These are phyloP conservation scores for Lentinula sp. DNA, from an alignment of 768 basidiomycete genomes.

Conservation along the genomic window DNA sequence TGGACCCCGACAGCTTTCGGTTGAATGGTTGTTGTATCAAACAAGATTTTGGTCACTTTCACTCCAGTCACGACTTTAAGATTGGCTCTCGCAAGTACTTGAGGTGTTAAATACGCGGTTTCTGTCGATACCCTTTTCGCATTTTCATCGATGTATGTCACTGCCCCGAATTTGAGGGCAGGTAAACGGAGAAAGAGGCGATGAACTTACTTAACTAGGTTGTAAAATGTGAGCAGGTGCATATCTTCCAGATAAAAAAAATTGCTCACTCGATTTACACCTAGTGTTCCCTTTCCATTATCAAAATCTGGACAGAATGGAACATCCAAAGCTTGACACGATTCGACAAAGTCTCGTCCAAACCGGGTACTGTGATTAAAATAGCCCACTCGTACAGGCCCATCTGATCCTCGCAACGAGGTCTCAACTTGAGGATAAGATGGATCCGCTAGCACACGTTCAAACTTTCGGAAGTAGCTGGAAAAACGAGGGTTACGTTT, in stretches of 20 bases:
- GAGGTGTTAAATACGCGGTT: conserved; percentile 54
- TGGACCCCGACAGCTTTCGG: conserved; percentile 46
- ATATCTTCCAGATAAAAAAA: background rate
- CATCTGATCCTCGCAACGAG: conserved; percentile 38
- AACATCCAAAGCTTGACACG: background rate
- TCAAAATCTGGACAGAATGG: conserved; percentile 44
- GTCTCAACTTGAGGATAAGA: conserved; percentile 46
- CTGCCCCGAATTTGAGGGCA: conserved; percentile 23
- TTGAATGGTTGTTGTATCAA: conserved; percentile 23
- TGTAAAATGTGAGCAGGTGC: background rate
- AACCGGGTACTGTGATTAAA: conserved; percentile 39
- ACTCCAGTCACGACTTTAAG: conserved; percentile 50
- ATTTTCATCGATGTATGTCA: conserved; percentile 55
- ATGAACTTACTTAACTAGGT: background rate
- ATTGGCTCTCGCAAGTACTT: conserved; percentile 55
- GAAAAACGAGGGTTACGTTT: conserved; percentile 4
- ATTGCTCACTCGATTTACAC: conserved; percentile 50
- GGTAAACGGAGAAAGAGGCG: background rate
- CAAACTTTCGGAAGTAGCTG: conserved; percentile 69
- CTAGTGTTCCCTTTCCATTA: conserved; percentile 50
- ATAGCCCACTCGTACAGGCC: conserved; percentile 59
- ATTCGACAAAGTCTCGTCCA: conserved; percentile 20
- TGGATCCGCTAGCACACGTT: conserved; percentile 47
- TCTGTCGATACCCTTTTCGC: conserved; percentile 53
- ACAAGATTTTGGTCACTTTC: conserved; percentile 48